Percentiles rank a stretch among this genome's conserved stretches.
These are phyloP conservation scores for Beauveria scarabaeidicola DNA, from an alignment of 2,329 filamentous ascomycete species.

Conservation along the genomic window DNA sequence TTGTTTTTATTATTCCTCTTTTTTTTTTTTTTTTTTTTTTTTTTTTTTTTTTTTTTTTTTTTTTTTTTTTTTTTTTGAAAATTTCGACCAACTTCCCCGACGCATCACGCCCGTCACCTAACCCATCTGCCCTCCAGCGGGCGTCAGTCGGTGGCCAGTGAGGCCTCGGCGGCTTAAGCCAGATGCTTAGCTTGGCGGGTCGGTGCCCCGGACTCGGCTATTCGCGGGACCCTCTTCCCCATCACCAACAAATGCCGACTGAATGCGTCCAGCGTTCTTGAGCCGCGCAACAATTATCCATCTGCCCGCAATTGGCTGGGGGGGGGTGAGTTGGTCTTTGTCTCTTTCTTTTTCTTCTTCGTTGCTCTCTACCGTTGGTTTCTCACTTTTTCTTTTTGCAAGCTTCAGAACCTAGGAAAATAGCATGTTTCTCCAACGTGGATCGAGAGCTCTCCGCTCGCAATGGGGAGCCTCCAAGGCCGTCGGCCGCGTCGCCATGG, in stretches of 20 bases:
- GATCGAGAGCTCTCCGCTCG: conserved; percentile 40
- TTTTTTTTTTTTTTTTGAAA: too few relatives aligned
- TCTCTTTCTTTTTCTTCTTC: background rate
- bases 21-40: too few relatives aligned
- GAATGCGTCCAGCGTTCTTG: conserved; percentile 20
- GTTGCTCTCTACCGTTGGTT: background rate
- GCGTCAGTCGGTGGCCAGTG: background rate
- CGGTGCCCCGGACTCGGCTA: conserved; percentile 29
- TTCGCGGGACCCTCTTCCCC: conserved; percentile 24
- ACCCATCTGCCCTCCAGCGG: background rate
- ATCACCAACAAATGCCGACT: conserved; percentile 27
- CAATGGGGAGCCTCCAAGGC: conserved; percentile 41
- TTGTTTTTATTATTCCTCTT: too few relatives aligned
- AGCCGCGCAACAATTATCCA: conserved; percentile 7
- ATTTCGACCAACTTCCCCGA: background rate
- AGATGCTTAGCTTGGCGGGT: background rate
- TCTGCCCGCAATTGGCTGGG: conserved; percentile 6
- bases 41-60: too few relatives aligned
- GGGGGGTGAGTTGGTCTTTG: background rate
- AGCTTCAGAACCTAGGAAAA: background rate
- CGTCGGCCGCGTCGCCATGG: conserved; percentile 27
- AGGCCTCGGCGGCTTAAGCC: conserved; percentile 3
- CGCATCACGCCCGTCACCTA: background rate
- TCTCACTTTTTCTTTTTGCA: background rate
- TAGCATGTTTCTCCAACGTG: conserved; percentile 47